phyloP scores from a whole-genome alignment of 2,329 filamentous ascomycete species.

The Grosmannia serpens region DNA sequence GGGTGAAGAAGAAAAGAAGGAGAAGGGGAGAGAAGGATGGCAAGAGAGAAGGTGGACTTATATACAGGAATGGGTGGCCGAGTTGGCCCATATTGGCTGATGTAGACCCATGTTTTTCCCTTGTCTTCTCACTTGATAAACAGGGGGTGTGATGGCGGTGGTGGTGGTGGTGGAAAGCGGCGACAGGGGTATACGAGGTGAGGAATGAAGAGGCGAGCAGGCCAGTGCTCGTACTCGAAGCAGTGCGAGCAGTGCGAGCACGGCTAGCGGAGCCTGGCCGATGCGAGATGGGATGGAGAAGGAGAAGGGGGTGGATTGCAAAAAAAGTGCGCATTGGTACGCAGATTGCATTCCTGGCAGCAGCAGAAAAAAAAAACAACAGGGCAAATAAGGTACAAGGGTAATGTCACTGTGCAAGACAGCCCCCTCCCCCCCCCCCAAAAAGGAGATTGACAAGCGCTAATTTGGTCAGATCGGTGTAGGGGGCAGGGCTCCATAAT shows the following conservation, averaged over 20 bases:
- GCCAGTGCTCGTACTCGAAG: not conserved
- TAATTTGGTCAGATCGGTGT: conserved; percentile 10
- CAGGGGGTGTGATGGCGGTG: no score
- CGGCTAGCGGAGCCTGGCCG: not conserved
- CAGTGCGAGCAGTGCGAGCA: no score
- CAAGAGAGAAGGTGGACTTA: conserved; percentile 14
- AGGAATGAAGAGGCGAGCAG: not conserved
- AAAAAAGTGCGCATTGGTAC: not conserved
- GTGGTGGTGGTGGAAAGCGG: no score
- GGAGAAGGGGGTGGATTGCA: not conserved
- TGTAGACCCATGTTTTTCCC: no score
- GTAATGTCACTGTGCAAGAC: not conserved
- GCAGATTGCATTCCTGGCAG: not conserved
- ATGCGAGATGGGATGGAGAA: conserved; percentile 7
- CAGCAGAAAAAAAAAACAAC: not conserved
- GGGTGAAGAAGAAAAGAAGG: no score
- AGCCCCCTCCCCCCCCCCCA: not conserved
- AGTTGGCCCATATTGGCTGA: no score
- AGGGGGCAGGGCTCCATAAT: conserved; percentile 5
- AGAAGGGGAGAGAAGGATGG: conserved; percentile 21
- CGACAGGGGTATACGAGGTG: not conserved
- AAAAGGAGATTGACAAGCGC: conserved; percentile 12
- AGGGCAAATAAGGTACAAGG: not conserved
- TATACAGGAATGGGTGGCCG: conserved; percentile 9
- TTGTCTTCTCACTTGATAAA: no score